Evolutionary conservation across 495 filamentous ascomycete genomes (phyloP).

Genomic region (Penicillium paxilli): DNA sequence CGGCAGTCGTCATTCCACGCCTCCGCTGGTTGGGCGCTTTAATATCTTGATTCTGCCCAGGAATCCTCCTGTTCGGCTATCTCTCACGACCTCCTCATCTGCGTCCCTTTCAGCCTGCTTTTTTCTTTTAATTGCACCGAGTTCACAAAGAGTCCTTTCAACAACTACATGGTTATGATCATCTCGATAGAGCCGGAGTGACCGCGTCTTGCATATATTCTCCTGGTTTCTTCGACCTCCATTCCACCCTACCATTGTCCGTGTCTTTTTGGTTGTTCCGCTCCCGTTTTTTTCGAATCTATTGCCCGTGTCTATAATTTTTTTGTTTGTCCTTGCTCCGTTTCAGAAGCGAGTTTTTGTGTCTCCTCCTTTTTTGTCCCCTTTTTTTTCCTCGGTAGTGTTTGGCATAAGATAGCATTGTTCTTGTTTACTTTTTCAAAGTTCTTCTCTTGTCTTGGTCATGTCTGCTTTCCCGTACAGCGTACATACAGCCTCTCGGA

Average conservation of each 20-base stretch:
- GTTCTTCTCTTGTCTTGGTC: conserved; percentile 2
- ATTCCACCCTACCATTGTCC: not conserved
- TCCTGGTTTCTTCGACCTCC: conserved; percentile 14
- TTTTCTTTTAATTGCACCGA: conserved; percentile 1
- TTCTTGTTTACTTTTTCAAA: conserved; percentile 10
- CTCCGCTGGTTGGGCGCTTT: not conserved
- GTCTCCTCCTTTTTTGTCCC: conserved; percentile 9
- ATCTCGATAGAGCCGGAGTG: conserved; percentile 4
- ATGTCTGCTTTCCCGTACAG: conserved; percentile 10
- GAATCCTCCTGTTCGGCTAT: not conserved
- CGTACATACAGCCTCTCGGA: conserved; percentile 17
- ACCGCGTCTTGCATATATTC: conserved; percentile 32
- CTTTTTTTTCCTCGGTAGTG: too few relatives aligned
- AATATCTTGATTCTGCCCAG: not conserved
- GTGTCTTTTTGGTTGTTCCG: conserved; percentile 19
- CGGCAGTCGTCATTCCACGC: not conserved
- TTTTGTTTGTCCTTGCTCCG: conserved; percentile 28
- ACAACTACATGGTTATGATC: conserved; percentile 11
- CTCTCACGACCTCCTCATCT: conserved; percentile 8
- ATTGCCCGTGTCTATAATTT: conserved; percentile 34
- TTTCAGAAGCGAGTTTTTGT: conserved; percentile 30
- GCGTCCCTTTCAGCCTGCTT: conserved; percentile 4
- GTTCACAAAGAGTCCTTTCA: conserved; percentile 11
- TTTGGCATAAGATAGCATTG: conserved; percentile 37
- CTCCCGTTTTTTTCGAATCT: conserved; percentile 18